Percentiles rank a stretch among this genome's conserved stretches.
These are phyloP conservation scores for Lachancea thermotolerans DNA, from an alignment of 805 yeast genomes.

Conservation along the genomic window DNA sequence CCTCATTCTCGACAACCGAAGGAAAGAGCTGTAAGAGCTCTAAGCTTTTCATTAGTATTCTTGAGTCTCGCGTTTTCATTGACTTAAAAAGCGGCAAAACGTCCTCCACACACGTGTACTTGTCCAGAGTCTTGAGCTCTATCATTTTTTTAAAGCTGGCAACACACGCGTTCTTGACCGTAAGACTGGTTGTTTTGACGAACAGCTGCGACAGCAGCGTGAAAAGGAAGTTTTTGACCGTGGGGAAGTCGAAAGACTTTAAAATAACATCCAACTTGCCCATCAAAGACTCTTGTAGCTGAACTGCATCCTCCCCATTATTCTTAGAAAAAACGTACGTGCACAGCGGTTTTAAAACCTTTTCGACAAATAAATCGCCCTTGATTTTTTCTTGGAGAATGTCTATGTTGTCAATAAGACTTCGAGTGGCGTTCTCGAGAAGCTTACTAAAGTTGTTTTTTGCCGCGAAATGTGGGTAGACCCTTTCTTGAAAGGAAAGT, in stretches of 20 bases:
- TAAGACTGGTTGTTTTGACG: slow-evolving; percentile 75
- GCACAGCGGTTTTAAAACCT: slow-evolving; percentile 25
- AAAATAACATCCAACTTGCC: slow-evolving; percentile 36
- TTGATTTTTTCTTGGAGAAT: slow-evolving; percentile 44
- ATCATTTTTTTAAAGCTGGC: slow-evolving; percentile 53
- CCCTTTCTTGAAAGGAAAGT: slow-evolving; percentile 66
- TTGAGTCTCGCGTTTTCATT: slow-evolving; percentile 70
- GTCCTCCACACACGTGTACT: slow-evolving; percentile 64
- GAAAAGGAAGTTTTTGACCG: slow-evolving; percentile 66
- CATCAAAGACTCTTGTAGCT: slow-evolving; percentile 50
- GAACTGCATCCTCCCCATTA: slow-evolving; percentile 18
- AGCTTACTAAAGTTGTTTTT: slow-evolving; percentile 18
- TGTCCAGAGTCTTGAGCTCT: slow-evolving; percentile 57
- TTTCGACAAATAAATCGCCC: slow-evolving; percentile 41
- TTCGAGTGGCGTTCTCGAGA: slow-evolving; percentile 25
- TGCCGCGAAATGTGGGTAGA: slow-evolving; percentile 39
- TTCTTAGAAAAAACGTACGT: slow-evolving; percentile 21
- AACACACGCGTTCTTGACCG: slow-evolving; percentile 66
- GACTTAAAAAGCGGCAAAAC: slow-evolving; percentile 71
- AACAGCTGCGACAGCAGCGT: slow-evolving; percentile 69
- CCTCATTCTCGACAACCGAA: slow-evolving; percentile 41
- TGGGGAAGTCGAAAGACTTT: slow-evolving; percentile 53
- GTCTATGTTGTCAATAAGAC: slow-evolving; percentile 43
- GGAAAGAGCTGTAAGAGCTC: slow-evolving; percentile 35
- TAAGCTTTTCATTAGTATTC: slow-evolving; percentile 48